These are phyloP conservation scores for Botryosphaeria dothidea DNA, from an alignment of 2,329 filamentous ascomycete species.

Conservation along the genomic window DNA sequence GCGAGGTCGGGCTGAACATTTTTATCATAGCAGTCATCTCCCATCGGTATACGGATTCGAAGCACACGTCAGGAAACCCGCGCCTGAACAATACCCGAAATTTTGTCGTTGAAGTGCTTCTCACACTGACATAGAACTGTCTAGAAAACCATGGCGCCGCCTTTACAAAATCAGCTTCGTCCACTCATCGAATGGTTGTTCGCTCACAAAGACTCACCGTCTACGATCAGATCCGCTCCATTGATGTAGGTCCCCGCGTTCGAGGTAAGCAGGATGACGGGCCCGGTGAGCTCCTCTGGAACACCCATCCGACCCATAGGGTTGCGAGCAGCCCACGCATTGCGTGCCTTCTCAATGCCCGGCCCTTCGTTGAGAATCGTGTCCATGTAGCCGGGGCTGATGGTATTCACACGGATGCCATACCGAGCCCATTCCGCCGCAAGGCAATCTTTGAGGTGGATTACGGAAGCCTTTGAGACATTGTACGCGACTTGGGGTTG, in stretches of 20 bases:
- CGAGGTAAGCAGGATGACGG: slow-evolving; percentile 62
- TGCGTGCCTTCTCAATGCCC: slow-evolving; percentile 55
- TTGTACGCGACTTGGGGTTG: slow-evolving; percentile 75
- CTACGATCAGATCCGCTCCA: slow-evolving; percentile 65
- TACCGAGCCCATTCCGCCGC: slow-evolving; percentile 73
- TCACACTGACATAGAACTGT: too few relatives aligned
- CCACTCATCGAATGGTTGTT: not conserved
- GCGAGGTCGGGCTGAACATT: too few relatives aligned
- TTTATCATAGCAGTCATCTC: too few relatives aligned
- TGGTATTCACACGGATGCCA: slow-evolving; percentile 70
- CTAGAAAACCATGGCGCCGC: slow-evolving; percentile 18
- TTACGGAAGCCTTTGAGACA: slow-evolving; percentile 66
- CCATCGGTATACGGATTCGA: too few relatives aligned
- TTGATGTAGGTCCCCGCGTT: slow-evolving; percentile 68
- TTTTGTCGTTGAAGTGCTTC: too few relatives aligned
- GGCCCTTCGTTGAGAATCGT: slow-evolving; percentile 70
- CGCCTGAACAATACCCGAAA: too few relatives aligned
- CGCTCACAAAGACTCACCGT: slow-evolving; percentile 44
- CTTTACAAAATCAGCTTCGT: not conserved
- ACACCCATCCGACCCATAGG: slow-evolving; percentile 66
- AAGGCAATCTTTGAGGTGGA: slow-evolving; percentile 64
- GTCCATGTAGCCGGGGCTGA: slow-evolving; percentile 77
- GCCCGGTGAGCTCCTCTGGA: slow-evolving; percentile 64
- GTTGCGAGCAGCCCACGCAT: slow-evolving; percentile 60
- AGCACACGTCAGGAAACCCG: too few relatives aligned